A percentile compares a stretch with the other conserved stretches of the same genome.
Conservation (phyloP, 495 filamentous ascomycete species). For the Penicillium roqueforti region DNA sequence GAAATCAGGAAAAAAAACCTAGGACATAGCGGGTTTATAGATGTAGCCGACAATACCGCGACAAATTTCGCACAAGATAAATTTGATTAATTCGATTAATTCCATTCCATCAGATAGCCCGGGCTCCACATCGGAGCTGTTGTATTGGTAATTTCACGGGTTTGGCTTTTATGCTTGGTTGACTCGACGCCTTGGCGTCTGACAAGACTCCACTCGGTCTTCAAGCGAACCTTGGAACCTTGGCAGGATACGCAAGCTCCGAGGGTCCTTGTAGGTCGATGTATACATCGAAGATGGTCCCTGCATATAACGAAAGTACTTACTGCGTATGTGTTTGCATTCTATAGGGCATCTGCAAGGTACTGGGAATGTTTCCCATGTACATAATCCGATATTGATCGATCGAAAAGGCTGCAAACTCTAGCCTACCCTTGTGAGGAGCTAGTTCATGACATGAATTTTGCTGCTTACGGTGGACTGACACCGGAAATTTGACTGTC, state of each 20-base stretch:
- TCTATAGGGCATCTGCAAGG: too few relatives aligned
- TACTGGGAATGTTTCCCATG: too few relatives aligned
- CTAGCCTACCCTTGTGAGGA: background rate
- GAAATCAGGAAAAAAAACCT: conserved; percentile 10
- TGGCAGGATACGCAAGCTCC: too few relatives aligned
- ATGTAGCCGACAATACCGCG: conserved; percentile 10
- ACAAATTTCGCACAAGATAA: conserved; percentile 6
- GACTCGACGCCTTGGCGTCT: background rate
- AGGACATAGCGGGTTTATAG: conserved; percentile 9
- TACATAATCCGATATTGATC: too few relatives aligned
- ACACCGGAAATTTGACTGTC: background rate
- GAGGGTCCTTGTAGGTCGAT: too few relatives aligned
- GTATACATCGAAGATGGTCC: too few relatives aligned
- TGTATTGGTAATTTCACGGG: background rate
- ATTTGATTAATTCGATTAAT: background rate
- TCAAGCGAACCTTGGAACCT: conserved; percentile 7
- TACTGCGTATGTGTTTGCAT: too few relatives aligned
- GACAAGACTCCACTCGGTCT: background rate
- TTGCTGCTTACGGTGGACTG: background rate
- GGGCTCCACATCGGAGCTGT: conserved; percentile 2
- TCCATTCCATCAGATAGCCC: conserved; percentile 12
- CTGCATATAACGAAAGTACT: too few relatives aligned
- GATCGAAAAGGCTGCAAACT: too few relatives aligned
- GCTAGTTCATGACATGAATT: background rate
- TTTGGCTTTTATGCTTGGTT: conserved; percentile 3